Percentiles rank a stretch among this genome's conserved stretches.
These are phyloP conservation scores for Tetramitus jugosus DNA, from an alignment of 208 protist species.

Conservation along the genomic window DNA sequence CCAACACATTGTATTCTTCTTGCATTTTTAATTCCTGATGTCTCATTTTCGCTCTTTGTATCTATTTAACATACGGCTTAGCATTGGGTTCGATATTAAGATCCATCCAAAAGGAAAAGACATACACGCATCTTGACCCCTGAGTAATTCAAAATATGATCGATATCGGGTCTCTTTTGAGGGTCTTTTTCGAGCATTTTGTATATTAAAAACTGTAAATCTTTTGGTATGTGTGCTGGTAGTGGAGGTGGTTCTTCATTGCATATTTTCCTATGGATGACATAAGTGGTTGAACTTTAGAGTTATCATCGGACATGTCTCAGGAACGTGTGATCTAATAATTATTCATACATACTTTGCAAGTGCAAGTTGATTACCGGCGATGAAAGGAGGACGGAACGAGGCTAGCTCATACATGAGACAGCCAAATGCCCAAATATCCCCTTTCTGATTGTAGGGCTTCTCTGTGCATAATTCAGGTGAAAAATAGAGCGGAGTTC, in stretches of 20 bases:
- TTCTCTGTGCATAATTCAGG: constrained; percentile 78
- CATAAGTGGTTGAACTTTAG: too few relatives aligned
- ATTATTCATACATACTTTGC: constrained; percentile 17
- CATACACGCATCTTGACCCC: constrained; percentile 3
- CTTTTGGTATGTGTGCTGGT: background rate
- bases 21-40: constrained; percentile 19
- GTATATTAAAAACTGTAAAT: constrained; percentile 24
- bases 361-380: constrained; percentile 20
- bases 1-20: background rate
- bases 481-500: constrained; percentile 87
- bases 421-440: constrained; percentile 77
- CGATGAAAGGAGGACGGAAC: constrained; percentile 27
- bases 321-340: background rate
- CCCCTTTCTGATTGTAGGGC: constrained; percentile 83
- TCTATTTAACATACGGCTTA: too few relatives aligned
- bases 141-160: constrained; percentile 17
- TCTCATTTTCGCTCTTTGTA: constrained; percentile 10
- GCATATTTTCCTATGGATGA: background rate
- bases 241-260: background rate
- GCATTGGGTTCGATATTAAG: too few relatives aligned
- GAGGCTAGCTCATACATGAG: constrained; percentile 65
- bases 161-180: constrained; percentile 19
- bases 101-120: too few relatives aligned
- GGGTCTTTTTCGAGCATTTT: constrained; percentile 25
- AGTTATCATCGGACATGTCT: too few relatives aligned